Base-by-base conservation (phyloP, 441 rosid genomes). In the Euphorbia celastroides region DNA sequence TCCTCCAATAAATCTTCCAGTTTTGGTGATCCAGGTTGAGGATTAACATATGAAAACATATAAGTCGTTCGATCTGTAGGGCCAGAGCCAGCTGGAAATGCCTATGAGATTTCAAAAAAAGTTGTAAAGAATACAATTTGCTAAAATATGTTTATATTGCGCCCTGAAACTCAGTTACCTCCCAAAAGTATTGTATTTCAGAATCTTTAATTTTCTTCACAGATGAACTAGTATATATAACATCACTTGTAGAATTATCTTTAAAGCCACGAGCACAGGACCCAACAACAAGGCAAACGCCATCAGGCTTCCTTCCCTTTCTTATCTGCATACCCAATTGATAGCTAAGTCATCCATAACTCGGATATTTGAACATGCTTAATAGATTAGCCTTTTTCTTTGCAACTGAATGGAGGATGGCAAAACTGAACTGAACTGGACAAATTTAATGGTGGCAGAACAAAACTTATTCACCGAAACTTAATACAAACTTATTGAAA, bases 61-160 rank as follows among this genome's bases (percentile, higher is more conserved):
- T 93, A 93, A 25, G 92, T 86, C 26, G 99, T 93, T 32, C 96
- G 93, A 79, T 93, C 97, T 42, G 74, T 31, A 38, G 92, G 92
- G 60, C 93, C 96, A 64, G 99, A 91, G 38, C 99, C 96, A 66
- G 97, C 88, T 9, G 99, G 97, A 84, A 91, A 93, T 75, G 99
- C 97, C 99, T 93, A 83, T 52, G 44, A 74, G 69, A 51, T 56
- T 51, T 72, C 72, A 66, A 62, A 67, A 22, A 41, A 66, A 66
- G 44, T 38, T 30, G 54, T 19, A 56, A 72, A 57, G 58, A 25
- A 65, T 56, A 44, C 19, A 17, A 57, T 65, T 51, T 44, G 51
- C 60, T 19, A 8, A 38, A 57, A 26, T 38, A 60, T 46, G 62
- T 57, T 57, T 62, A 51, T 36, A 27, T 26, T 25, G 61, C 7